phyloP scores from a whole-genome alignment of 2,329 filamentous ascomycete species.

The Orbilia blumenaviensis region DNA sequence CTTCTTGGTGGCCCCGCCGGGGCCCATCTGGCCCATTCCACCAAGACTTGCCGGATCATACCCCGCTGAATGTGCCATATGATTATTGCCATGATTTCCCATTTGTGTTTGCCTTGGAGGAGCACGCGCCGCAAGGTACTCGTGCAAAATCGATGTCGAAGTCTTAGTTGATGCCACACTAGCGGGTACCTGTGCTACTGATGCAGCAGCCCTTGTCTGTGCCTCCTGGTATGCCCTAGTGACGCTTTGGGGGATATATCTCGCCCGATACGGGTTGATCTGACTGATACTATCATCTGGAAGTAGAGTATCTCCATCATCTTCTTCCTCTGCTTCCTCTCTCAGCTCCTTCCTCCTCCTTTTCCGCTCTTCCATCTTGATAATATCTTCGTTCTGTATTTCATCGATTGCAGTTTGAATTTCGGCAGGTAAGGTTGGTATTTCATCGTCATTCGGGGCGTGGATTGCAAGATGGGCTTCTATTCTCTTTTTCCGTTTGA shows the following conservation, averaged over 20 bases:
- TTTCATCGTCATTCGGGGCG: conserved; percentile 40
- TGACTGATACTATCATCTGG: conserved; percentile 50
- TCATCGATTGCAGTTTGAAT: conserved; percentile 48
- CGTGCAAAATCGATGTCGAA: conserved; percentile 39
- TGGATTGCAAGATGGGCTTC: conserved; percentile 36
- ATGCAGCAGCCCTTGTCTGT: conserved; percentile 41
- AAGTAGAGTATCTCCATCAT: conserved; percentile 42
- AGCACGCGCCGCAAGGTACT: conserved; percentile 32
- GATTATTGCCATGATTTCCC: neutral
- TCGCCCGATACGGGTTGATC: conserved; percentile 38
- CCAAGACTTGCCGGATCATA: neutral
- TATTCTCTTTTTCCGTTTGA: conserved; percentile 40
- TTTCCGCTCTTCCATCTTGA: conserved; percentile 49
- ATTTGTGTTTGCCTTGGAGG: conserved; percentile 35
- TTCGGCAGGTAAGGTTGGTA: conserved; percentile 22
- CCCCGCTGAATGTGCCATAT: neutral
- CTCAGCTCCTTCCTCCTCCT: conserved; percentile 32
- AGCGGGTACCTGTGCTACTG: conserved; percentile 23
- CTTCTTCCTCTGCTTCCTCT: conserved; percentile 38
- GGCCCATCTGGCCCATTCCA: conserved; percentile 5
- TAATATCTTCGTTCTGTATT: conserved; percentile 49
- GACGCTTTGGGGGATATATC: conserved; percentile 43
- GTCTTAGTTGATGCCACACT: conserved; percentile 40
- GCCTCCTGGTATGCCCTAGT: conserved; percentile 44
- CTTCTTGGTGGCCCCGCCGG: conserved; percentile 17